These are phyloP conservation scores for Phytophthora sansomeana DNA, from an alignment of 352 stramenopile genomes.

Conservation along the genomic window DNA sequence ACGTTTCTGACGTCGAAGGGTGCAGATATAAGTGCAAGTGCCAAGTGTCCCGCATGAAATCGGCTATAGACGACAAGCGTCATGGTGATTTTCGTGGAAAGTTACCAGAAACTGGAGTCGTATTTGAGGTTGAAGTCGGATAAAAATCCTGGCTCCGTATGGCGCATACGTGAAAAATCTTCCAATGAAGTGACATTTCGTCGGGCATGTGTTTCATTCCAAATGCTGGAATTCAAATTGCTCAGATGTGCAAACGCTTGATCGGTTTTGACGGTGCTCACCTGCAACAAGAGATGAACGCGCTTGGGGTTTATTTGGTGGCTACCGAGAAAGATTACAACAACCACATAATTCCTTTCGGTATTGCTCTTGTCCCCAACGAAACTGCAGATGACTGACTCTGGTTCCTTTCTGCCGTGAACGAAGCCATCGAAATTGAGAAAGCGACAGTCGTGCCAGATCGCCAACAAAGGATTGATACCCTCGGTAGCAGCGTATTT, in stretches of 20 bases:
- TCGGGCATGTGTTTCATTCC: neutral
- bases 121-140: neutral
- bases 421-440: neutral
- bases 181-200: neutral
- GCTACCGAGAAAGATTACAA: too few species aligned
- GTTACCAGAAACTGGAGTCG: neutral
- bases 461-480: neutral
- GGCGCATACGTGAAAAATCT: neutral
- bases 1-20: constrained; percentile 2
- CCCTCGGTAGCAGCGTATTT: neutral
- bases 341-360: too few species aligned
- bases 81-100: neutral
- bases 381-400: too few species aligned
- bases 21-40: neutral
- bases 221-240: too few species aligned
- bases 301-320: too few species aligned
- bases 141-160: neutral
- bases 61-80: constrained; percentile 1
- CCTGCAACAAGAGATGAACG: too few species aligned
- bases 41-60: neutral
- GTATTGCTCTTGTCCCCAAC: too few species aligned
- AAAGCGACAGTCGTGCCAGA: neutral
- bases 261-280: too few species aligned
- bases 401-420: too few species aligned
- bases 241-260: too few species aligned